Evolutionary conservation across 148 eudicot genomes (phyloP).

Genomic region (Rhododendron griersonianum): DNA sequence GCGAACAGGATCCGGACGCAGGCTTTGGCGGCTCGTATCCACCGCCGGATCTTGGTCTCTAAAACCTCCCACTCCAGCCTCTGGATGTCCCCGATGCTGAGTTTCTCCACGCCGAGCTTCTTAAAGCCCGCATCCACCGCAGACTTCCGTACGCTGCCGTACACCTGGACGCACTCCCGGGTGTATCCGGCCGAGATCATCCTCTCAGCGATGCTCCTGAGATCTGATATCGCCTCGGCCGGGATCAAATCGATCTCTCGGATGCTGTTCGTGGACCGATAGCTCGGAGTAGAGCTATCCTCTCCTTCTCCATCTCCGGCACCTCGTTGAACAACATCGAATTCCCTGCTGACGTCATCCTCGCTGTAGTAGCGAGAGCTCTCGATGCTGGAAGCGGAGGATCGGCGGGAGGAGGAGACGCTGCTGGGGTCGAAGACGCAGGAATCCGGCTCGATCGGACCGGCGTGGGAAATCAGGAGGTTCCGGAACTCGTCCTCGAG

Average conservation of each 20-base stretch:
- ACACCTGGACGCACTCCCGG: slow-evolving; percentile 74
- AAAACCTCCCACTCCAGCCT: slow-evolving; percentile 58
- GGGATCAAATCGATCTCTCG: slow-evolving; percentile 68
- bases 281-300: slow-evolving; percentile 3
- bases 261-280: slow-evolving; percentile 47
- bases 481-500: background rate
- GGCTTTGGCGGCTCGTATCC: slow-evolving; percentile 78
- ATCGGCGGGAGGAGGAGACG: background rate
- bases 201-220: slow-evolving; percentile 62
- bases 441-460: background rate
- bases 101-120: slow-evolving; percentile 61
- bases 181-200: slow-evolving; percentile 68
- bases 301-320: background rate
- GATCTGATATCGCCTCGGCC: slow-evolving; percentile 40
- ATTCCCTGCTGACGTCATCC: background rate
- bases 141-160: slow-evolving; percentile 66
- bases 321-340: background rate
- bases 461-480: background rate
- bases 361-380: background rate
- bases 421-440: background rate
- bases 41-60: slow-evolving; percentile 63
- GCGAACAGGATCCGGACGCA: slow-evolving; percentile 63
- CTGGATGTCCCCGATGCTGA: slow-evolving; percentile 62
- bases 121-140: slow-evolving; percentile 55
- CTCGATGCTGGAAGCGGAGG: background rate